These are phyloP conservation scores for Pythium diclinum DNA, from an alignment of 352 stramenopile species.

Conservation along the genomic window DNA sequence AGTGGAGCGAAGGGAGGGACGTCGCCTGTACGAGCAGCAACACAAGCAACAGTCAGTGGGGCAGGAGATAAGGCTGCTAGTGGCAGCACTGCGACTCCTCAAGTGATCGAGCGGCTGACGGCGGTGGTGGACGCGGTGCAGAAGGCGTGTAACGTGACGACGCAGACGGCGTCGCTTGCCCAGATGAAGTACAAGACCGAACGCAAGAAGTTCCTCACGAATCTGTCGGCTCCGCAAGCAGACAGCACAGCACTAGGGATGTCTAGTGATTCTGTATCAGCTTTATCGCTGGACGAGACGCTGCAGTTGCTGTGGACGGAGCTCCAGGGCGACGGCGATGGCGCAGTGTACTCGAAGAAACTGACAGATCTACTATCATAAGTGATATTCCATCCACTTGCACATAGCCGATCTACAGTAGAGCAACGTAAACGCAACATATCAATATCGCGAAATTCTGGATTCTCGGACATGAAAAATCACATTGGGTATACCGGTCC, in stretches of 20 bases:
- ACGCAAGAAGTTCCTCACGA: conserved; percentile 14
- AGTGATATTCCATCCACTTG: conserved; percentile 2
- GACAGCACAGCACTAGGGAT: neutral
- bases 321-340: conserved; percentile 15
- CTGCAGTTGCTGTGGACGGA: conserved; percentile 22
- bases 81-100: neutral
- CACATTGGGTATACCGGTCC: neutral
- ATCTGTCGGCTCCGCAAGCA: neutral
- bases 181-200: conserved; percentile 25
- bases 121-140: conserved; percentile 9
- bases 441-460: neutral
- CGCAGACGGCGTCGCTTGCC: conserved; percentile 14
- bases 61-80: neutral
- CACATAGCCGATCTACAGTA: conserved; percentile 11
- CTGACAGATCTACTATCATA: neutral
- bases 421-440: neutral
- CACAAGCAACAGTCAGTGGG: neutral
- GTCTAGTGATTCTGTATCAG: neutral
- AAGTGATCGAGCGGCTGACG: neutral
- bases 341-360: conserved; percentile 7
- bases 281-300: neutral
- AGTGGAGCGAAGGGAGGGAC: neutral
- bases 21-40: neutral
- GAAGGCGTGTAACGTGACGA: conserved; percentile 18
- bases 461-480: neutral